These are phyloP conservation scores for Ceratocystis ficicola DNA, from an alignment of 2,329 filamentous ascomycete genomes.

Conservation along the genomic window DNA sequence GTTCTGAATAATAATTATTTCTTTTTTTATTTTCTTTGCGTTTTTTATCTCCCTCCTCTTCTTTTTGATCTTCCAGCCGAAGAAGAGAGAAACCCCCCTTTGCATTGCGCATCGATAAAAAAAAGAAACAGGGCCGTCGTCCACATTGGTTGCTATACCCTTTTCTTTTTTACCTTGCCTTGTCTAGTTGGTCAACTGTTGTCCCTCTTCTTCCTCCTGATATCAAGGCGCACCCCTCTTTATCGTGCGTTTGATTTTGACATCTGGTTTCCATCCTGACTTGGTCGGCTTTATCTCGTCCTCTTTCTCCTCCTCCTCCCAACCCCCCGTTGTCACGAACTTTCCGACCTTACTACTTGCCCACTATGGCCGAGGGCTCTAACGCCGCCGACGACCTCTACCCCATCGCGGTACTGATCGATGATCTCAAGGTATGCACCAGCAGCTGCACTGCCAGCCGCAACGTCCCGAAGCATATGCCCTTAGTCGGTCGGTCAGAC, in stretches of 20 bases:
- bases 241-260: slow-evolving; percentile 12
- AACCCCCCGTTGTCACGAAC: slow-evolving; percentile 8
- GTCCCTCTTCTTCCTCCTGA: slow-evolving; percentile 6
- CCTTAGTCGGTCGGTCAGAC: background rate
- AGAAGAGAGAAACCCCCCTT: background rate
- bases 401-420: slow-evolving; percentile 97
- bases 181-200: background rate
- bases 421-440: slow-evolving; percentile 80
- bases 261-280: slow-evolving; percentile 5
- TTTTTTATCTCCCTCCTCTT: background rate
- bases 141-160: slow-evolving; percentile 3
- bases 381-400: slow-evolving; percentile 97
- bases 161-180: background rate
- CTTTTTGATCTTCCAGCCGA: background rate
- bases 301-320: slow-evolving; percentile 1
- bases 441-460: background rate
- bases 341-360: slow-evolving; percentile 5
- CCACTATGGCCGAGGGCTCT: slow-evolving; percentile 74
- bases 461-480: background rate
- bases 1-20: slow-evolving; percentile 15
- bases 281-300: slow-evolving; percentile 14
- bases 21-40: slow-evolving; percentile 9
- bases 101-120: slow-evolving; percentile 8
- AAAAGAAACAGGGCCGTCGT: background rate
- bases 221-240: slow-evolving; percentile 22